Conservation (phyloP, 192 early-diverging fungal genomes). For the Rhizophagus clarus region DNA sequence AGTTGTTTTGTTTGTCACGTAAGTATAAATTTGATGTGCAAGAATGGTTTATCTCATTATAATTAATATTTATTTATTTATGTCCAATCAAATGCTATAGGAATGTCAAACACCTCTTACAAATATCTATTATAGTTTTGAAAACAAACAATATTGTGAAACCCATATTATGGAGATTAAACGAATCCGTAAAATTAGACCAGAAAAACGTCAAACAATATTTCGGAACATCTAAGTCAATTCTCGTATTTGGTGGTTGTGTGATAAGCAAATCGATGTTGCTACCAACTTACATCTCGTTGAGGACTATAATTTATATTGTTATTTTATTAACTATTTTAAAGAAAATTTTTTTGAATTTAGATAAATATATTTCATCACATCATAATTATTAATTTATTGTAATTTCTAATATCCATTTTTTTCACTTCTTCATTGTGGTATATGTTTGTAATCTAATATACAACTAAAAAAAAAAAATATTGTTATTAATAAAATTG, state of each 20-base stretch:
- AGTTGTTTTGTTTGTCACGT: constrained; percentile 77
- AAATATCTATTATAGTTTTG: constrained; percentile 73
- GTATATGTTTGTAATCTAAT: no score
- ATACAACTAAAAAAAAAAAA: no score
- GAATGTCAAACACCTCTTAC: constrained; percentile 58
- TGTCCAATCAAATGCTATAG: constrained; percentile 21
- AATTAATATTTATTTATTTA: not conserved
- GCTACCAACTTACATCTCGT: no score
- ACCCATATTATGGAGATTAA: constrained; percentile 68
- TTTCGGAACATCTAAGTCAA: constrained; percentile 49
- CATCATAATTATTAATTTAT: no score
- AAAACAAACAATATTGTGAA: constrained; percentile 72
- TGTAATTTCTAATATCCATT: no score
- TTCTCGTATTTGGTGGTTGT: not conserved
- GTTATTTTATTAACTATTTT: no score
- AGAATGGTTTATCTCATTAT: not conserved
- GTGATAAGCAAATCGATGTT: no score
- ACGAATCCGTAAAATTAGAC: constrained; percentile 55
- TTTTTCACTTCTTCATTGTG: no score
- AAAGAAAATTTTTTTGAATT: no score
- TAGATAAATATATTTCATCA: no score
- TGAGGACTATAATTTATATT: no score
- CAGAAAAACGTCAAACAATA: constrained; percentile 62
- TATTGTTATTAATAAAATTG: no score
- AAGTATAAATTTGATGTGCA: constrained; percentile 8